A percentile compares a stretch with the other conserved stretches of the same genome.
Conservation (phyloP, 1,139 yeast genomes). For the Zhuliangozyma parablackwelliae region DNA sequence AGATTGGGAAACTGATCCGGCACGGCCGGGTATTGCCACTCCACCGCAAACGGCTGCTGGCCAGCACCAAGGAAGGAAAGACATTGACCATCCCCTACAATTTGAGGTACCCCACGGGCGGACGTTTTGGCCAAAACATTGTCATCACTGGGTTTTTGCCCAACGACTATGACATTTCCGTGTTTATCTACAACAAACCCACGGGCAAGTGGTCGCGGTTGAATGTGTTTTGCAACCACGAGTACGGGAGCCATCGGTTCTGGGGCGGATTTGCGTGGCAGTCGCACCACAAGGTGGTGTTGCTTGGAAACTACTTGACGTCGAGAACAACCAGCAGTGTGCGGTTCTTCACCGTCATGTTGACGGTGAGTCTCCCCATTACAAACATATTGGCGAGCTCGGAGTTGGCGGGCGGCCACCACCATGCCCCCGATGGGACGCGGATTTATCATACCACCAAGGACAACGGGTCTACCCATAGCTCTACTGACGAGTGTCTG, state of each 20-base stretch:
- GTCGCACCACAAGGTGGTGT: slow-evolving; percentile 65
- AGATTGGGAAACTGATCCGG: slow-evolving; percentile 30
- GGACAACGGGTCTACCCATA: no score
- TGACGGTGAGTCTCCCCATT: slow-evolving; percentile 62
- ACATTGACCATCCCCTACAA: slow-evolving; percentile 30
- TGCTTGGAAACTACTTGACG: slow-evolving; percentile 50
- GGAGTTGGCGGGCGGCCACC: slow-evolving; percentile 32
- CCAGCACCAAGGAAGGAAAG: background rate
- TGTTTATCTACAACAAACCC: slow-evolving; percentile 56
- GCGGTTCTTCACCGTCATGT: slow-evolving; percentile 53
- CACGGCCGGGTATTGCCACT: slow-evolving; percentile 29
- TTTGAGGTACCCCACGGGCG: slow-evolving; percentile 54
- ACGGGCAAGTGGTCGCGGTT: slow-evolving; percentile 64
- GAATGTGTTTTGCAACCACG: slow-evolving; percentile 53
- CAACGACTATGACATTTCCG: slow-evolving; percentile 50
- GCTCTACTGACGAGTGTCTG: slow-evolving; percentile 6
- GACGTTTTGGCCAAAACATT: slow-evolving; percentile 59
- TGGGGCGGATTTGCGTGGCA: slow-evolving; percentile 72
- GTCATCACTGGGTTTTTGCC: slow-evolving; percentile 57
- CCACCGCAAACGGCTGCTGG: slow-evolving; percentile 11
- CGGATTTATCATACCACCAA: slow-evolving; percentile 12
- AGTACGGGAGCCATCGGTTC: slow-evolving; percentile 52
- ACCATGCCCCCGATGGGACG: slow-evolving; percentile 19
- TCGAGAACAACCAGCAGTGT: slow-evolving; percentile 49
- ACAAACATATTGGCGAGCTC: slow-evolving; percentile 53